Evolutionary conservation across 805 yeast genomes (phyloP).

Genomic region (Metschnikowia drakensbergensis): DNA sequence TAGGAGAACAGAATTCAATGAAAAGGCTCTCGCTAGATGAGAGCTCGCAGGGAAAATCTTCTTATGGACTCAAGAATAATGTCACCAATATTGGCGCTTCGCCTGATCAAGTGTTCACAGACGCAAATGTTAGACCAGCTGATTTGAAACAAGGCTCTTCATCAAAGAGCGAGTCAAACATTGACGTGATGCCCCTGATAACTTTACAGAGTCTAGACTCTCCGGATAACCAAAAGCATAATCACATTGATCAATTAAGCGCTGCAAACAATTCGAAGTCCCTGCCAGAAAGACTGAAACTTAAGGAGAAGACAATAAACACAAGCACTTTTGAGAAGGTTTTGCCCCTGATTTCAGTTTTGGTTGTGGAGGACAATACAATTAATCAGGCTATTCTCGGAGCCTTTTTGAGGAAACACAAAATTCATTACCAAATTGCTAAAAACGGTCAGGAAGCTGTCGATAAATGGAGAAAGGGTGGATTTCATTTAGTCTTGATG

Average conservation of each 20-base stretch:
- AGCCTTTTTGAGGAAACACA: constrained; percentile 79
- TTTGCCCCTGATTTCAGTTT: constrained; percentile 81
- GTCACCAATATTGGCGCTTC: constrained; percentile 19
- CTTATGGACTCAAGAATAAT: constrained; percentile 9
- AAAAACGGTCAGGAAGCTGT: constrained; percentile 94
- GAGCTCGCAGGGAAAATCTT: constrained; percentile 2
- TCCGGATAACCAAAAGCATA: background rate
- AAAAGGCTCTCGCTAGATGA: constrained; percentile 24
- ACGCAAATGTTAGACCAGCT: background rate
- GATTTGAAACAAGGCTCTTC: background rate
- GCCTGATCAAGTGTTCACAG: background rate
- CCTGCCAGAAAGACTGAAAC: constrained; percentile 1
- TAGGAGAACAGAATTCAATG: constrained; percentile 20
- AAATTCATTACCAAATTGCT: constrained; percentile 81
- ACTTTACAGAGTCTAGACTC: background rate
- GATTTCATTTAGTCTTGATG: constrained; percentile 92
- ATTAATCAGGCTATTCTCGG: constrained; percentile 91
- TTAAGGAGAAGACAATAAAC: constrained; percentile 15
- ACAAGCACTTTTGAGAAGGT: constrained; percentile 53
- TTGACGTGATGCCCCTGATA: constrained; percentile 1
- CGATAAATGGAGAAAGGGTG: constrained; percentile 91
- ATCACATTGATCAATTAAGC: background rate
- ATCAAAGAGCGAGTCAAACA: background rate
- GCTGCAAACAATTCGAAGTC: background rate
- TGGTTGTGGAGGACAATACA: constrained; percentile 94